Base-by-base conservation (phyloP, 2,329 filamentous ascomycete species). In the Chalara sp. region DNA sequence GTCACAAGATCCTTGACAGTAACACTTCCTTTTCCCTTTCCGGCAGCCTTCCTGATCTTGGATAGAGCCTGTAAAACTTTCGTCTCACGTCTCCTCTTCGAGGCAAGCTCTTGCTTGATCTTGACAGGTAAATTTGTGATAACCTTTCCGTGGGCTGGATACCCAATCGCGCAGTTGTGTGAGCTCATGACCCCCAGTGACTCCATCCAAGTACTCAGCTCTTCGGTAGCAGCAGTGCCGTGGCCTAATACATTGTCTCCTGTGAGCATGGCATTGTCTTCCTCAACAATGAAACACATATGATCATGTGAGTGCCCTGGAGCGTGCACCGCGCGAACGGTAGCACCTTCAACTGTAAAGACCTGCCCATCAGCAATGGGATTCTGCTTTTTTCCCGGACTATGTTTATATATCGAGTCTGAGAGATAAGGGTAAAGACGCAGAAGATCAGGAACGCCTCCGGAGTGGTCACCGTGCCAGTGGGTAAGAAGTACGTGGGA, bases 211-310 rank as follows among this genome's bases (percentile, higher is more conserved):
- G 71, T 68, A 1, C 72, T 67, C 6, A 93, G 72, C 55, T 91
- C 79, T 65, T 93, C 87, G 56, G 93, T 92, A 0, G 91, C 87
- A 5, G 85, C 81, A 2, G 87, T 92, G 7, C 89, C 88, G 50
- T 95, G 87, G 1, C 89, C 89, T 2, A 95, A 75, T 5, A 95
- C 82, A 63, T 90, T 92, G 68, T 95, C 89, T 6, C 86, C 89
- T 0, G 89, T 93, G 67, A 95, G 91, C 70, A 95, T 80, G 44
- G 87, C 84, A 56, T 87, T 76, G 61, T 93, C 76, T 58, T 93
- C 87, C 43, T 83, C 76, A 6, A 93, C 68, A 3, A 89, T 66
- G 60, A 95, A 86, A 21, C 78, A 81, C 75, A 90, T 84, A 66
- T 96, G 90, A 63, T 96, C 90, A 2, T 72, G 72, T 0, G 90